Conservation (phyloP, 768 basidiomycete species). For the Lentinula detonsa region DNA sequence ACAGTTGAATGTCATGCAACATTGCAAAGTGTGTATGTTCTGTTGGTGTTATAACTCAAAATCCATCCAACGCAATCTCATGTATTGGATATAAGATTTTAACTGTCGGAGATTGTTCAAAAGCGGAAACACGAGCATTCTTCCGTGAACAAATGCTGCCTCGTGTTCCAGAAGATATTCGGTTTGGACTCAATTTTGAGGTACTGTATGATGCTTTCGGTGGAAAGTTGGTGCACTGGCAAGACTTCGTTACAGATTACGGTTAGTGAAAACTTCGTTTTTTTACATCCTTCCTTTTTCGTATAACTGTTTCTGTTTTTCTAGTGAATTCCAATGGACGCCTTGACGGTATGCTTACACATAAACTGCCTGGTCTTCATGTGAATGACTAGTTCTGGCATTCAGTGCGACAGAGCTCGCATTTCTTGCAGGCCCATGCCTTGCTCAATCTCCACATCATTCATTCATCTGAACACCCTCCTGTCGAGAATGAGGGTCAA, state of each 20-base stretch:
- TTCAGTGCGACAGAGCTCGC: slow-evolving; percentile 71
- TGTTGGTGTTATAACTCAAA: not conserved
- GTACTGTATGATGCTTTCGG: slow-evolving; percentile 74
- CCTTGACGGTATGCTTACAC: slow-evolving; percentile 44
- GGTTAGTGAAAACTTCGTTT: slow-evolving; percentile 36
- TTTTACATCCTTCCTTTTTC: slow-evolving; percentile 3
- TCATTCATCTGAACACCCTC: slow-evolving; percentile 49
- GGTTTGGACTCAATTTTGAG: slow-evolving; percentile 58
- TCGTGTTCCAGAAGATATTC: slow-evolving; percentile 62
- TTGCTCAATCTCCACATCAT: slow-evolving; percentile 84
- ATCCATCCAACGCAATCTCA: not conserved
- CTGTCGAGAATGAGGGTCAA: slow-evolving; percentile 22
- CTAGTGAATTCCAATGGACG: slow-evolving; percentile 72
- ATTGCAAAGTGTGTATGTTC: slow-evolving; percentile 55
- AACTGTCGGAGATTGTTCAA: slow-evolving; percentile 75
- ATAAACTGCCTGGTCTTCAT: not conserved
- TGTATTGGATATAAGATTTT: slow-evolving; percentile 42
- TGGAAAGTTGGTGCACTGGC: slow-evolving; percentile 79
- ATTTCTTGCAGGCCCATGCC: slow-evolving; percentile 82
- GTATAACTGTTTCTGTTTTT: not conserved
- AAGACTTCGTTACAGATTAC: slow-evolving; percentile 74
- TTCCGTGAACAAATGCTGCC: slow-evolving; percentile 61
- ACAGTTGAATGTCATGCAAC: slow-evolving; percentile 75
- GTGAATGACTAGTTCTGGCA: slow-evolving; percentile 6
- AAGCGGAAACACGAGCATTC: slow-evolving; percentile 60